Evolutionary conservation across 2,329 filamentous ascomycete species (phyloP), one percentile per base, ranked within the genome.

Genomic region (Dissoconium aciculare): DNA sequence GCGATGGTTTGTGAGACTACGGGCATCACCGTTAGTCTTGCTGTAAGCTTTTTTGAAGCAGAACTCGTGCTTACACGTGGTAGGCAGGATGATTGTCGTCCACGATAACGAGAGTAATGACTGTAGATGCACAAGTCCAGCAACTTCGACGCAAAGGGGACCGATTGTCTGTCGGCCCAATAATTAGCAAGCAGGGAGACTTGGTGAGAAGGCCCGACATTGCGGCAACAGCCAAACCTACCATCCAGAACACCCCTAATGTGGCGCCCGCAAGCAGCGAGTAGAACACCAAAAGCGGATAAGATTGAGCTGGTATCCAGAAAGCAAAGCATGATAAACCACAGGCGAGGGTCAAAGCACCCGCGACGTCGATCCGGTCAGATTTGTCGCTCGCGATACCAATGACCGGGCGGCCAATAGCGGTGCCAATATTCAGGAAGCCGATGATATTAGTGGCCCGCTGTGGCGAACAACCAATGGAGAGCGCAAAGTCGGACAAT

Each of bases 221-320:
- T 11, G 14, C 17, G 5, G 15, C 12, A 14, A 6, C 17, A 27
- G 29, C 24, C 11, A 12, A 15, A 42, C 41, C 33, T 35, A 56
- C 55, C 47, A 59, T 59, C 62, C 63, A 68, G 38, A 64, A 65
- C 0, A 60, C 54, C 0, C 65, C 64, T 15, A 63, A 43, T 5
- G 61, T 56, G 4, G 56, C 55, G 2, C 64, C 64, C 31, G 49
- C 48, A 0, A 62, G 17, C 5, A 67, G 37, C 0, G 55, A 53
- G 35, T 63, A 65, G 32, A 65, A 51, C 1, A 62, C 40, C 1
- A 58, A 44, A 5, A 63, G 39, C 2, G 52, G 62, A 31, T 54
- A 66, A 4, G 46, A 52, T 2, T 44, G 52, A 3, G 60, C 56
- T 3, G 59, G 59, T 2, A 64, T 47, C 64, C 65, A 68, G 13